A percentile compares a stretch with the other conserved stretches of the same genome.
These are phyloP conservation scores for Alternaria hordeiaustralica DNA, from an alignment of 2,329 filamentous ascomycete species.

Conservation along the genomic window DNA sequence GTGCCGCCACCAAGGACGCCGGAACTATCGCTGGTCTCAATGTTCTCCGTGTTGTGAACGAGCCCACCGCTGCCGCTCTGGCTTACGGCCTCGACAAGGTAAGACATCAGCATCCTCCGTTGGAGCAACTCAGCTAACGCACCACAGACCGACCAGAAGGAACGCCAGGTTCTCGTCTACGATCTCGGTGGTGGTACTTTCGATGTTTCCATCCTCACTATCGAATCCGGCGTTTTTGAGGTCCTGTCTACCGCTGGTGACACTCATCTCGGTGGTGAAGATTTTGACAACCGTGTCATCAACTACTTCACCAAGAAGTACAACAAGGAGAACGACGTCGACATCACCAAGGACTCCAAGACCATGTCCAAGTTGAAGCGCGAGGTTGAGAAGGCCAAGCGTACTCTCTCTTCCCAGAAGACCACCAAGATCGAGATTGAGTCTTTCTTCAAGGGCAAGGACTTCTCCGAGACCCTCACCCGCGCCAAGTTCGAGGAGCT, in stretches of 20 bases:
- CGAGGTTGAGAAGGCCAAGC: constrained; percentile 99
- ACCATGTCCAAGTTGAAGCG: constrained; percentile 99
- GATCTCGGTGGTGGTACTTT: constrained; percentile 54
- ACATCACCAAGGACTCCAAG: constrained; percentile 94
- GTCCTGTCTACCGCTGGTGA: constrained; percentile 95
- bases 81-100: constrained; percentile 76
- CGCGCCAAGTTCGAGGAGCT: constrained; percentile 99
- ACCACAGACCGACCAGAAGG: constrained; percentile 41
- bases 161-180: constrained; percentile 52
- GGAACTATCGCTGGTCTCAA: constrained; percentile 91
- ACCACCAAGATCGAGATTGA: constrained; percentile 95
- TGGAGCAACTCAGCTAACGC: background rate
- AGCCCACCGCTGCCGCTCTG: constrained; percentile 93
- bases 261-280: constrained; percentile 96
- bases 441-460: constrained; percentile 93
- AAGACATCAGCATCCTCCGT: background rate
- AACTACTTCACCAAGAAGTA: constrained; percentile 95
- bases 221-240: constrained; percentile 92
- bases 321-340: constrained; percentile 97
- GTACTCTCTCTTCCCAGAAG: constrained; percentile 91
- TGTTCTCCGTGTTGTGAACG: constrained; percentile 95
- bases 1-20: constrained; percentile 95
- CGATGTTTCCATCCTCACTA: constrained; percentile 73
- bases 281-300: constrained; percentile 98
- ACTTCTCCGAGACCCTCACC: constrained; percentile 98